Conservation (phyloP, 331 rosid genomes). For the Cucumis variabilis region DNA sequence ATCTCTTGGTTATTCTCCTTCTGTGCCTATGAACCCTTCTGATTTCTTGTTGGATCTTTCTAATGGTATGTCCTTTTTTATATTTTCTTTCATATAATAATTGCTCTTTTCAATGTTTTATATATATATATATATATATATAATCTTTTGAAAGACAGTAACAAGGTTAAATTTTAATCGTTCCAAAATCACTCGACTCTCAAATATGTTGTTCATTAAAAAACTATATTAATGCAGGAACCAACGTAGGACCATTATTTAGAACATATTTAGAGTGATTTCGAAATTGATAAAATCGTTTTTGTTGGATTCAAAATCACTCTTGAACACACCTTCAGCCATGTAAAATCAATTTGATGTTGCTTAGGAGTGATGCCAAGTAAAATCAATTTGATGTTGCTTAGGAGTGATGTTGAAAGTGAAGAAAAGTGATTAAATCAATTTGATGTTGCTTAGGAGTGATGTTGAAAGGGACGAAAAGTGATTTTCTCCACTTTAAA, state of each 20-base stretch:
- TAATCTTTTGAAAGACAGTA: not conserved
- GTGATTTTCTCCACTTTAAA: not conserved
- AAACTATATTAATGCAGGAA: too few species aligned
- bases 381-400: too few species aligned
- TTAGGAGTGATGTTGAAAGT: not conserved
- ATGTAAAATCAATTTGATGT: too few species aligned
- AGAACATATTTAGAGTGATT: too few species aligned
- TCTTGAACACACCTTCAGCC: not conserved
- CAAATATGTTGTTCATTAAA: too few species aligned
- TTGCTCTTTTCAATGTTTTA: not conserved
- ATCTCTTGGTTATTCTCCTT: constrained; percentile 57
- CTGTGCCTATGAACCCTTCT: constrained; percentile 76
- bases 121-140: too few species aligned
- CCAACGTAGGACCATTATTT: too few species aligned
- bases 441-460: not conserved
- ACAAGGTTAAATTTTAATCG: not conserved
- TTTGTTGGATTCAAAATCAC: not conserved
- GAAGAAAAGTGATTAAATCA: not conserved
- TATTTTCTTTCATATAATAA: too few species aligned
- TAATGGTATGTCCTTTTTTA: constrained; percentile 53
- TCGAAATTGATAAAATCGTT: not conserved
- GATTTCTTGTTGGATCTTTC: constrained; percentile 85
- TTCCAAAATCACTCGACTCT: too few species aligned
- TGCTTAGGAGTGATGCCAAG: not conserved
- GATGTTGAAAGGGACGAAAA: too few species aligned